Evolutionary conservation across 768 basidiomycete genomes (phyloP).

Genomic region (Paxillus ammoniavirescens): DNA sequence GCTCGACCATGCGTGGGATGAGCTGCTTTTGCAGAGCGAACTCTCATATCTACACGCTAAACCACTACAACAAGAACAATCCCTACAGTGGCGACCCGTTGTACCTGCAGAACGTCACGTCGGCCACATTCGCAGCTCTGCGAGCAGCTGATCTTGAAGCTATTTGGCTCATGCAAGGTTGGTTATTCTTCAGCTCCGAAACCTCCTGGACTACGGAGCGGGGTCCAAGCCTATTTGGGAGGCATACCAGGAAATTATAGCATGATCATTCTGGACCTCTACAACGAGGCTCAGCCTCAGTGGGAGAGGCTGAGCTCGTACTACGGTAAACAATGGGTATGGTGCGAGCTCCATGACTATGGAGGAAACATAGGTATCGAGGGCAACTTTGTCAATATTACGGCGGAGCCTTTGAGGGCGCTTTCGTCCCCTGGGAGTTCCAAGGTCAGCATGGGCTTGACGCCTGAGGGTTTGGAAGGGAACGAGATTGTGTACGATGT

Average conservation of each 20-base stretch:
- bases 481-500: conserved; percentile 44
- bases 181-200: conserved; percentile 38
- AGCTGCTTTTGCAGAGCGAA: no score
- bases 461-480: conserved; percentile 40
- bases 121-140: conserved; percentile 35
- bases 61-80: conserved; percentile 44
- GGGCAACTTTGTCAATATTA: no score
- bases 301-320: no score
- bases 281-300: conserved; percentile 37
- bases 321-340: no score
- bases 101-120: conserved; percentile 34
- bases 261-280: conserved; percentile 43
- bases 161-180: conserved; percentile 43
- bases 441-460: conserved; percentile 38
- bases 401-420: no score
- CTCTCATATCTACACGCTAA: conserved; percentile 43
- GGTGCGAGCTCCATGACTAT: background rate
- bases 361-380: conserved; percentile 10
- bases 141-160: conserved; percentile 40
- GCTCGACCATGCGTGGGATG: no score
- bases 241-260: conserved; percentile 36
- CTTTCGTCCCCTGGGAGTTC: no score
- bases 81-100: conserved; percentile 32
- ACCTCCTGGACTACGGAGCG: conserved; percentile 41
- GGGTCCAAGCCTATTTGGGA: conserved; percentile 39